Evolutionary conservation across 352 stramenopile genomes (phyloP).

Genomic region (Hyaloperonospora arabidopsidis): DNA sequence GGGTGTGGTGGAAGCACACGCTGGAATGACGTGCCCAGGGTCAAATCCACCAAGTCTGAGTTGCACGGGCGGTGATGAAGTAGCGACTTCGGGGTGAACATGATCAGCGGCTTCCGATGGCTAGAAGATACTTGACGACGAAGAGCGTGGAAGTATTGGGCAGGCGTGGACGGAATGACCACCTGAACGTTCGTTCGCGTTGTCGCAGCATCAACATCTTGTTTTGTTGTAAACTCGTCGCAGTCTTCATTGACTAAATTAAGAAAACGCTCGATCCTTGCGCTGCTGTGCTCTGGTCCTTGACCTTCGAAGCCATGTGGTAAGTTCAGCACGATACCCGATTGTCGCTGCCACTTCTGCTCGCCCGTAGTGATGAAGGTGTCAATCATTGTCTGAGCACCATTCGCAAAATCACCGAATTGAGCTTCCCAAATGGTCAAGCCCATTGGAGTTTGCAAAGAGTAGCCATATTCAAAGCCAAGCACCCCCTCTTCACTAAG

Average conservation of each 20-base stretch:
- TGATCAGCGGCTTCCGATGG: slow-evolving; percentile 74
- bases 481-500: slow-evolving; percentile 81
- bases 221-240: slow-evolving; percentile 45
- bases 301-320: slow-evolving; percentile 84
- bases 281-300: slow-evolving; percentile 78
- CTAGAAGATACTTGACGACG: slow-evolving; percentile 68
- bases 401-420: slow-evolving; percentile 86
- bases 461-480: slow-evolving; percentile 86
- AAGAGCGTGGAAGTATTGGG: slow-evolving; percentile 96
- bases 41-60: slow-evolving; percentile 65
- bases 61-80: slow-evolving; percentile 76
- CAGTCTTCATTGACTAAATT: slow-evolving; percentile 72
- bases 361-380: slow-evolving; percentile 79
- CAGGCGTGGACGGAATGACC: slow-evolving; percentile 77
- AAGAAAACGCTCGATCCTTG: slow-evolving; percentile 79
- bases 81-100: slow-evolving; percentile 80
- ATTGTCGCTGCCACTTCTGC: slow-evolving; percentile 88
- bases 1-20: slow-evolving; percentile 67
- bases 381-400: slow-evolving; percentile 84
- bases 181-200: slow-evolving; percentile 70
- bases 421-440: slow-evolving; percentile 90
- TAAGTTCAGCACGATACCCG: slow-evolving; percentile 66
- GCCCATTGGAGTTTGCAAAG: slow-evolving; percentile 56
- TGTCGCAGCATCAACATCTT: slow-evolving; percentile 34
- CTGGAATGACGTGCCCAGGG: slow-evolving; percentile 46